Percentiles rank a stretch among this genome's conserved stretches.
phyloP scores from a whole-genome alignment of 805 yeast genomes.

The Saturnispora galanensis region DNA sequence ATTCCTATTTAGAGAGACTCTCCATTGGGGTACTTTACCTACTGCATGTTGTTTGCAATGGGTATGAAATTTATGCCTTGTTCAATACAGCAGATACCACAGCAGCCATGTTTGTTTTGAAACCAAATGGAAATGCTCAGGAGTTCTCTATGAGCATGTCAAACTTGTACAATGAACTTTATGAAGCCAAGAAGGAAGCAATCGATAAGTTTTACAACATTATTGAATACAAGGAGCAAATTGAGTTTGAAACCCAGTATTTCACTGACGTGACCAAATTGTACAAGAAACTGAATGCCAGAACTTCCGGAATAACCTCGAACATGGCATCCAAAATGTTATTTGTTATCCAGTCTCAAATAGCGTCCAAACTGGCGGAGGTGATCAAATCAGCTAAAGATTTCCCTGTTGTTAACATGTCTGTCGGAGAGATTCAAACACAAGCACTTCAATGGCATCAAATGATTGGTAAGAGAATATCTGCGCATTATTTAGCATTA shows the following conservation, averaged over 20 bases:
- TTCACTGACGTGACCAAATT: slow-evolving; percentile 47
- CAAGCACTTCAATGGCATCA: slow-evolving; percentile 82
- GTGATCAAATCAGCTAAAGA: slow-evolving; percentile 38
- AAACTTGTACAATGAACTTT: slow-evolving; percentile 47
- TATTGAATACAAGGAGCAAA: slow-evolving; percentile 41
- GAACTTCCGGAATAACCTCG: slow-evolving; percentile 47
- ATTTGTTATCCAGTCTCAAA: slow-evolving; percentile 68
- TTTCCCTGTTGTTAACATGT: slow-evolving; percentile 56
- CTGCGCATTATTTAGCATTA: slow-evolving; percentile 62
- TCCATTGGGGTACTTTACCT: slow-evolving; percentile 52
- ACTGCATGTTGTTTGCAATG: slow-evolving; percentile 60
- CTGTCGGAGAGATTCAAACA: slow-evolving; percentile 45
- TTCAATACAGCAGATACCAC: slow-evolving; percentile 53
- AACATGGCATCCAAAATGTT: slow-evolving; percentile 57
- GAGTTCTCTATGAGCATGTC: slow-evolving; percentile 47
- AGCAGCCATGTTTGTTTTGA: slow-evolving; percentile 47
- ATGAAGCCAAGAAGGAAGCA: slow-evolving; percentile 35
- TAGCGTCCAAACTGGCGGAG: slow-evolving; percentile 35
- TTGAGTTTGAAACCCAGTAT: slow-evolving; percentile 46
- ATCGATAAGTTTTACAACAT: slow-evolving; percentile 33
- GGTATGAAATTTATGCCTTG: slow-evolving; percentile 63
- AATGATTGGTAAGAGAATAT: slow-evolving; percentile 49
- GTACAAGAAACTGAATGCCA: slow-evolving; percentile 46
- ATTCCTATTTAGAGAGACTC: slow-evolving; percentile 46
- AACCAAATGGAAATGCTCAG: slow-evolving; percentile 62